Evolutionary conservation across 2,329 filamentous ascomycete genomes (phyloP), one percentile per base, ranked within the genome.

Genomic region (Hymenotorrendiella dingleyae): DNA sequence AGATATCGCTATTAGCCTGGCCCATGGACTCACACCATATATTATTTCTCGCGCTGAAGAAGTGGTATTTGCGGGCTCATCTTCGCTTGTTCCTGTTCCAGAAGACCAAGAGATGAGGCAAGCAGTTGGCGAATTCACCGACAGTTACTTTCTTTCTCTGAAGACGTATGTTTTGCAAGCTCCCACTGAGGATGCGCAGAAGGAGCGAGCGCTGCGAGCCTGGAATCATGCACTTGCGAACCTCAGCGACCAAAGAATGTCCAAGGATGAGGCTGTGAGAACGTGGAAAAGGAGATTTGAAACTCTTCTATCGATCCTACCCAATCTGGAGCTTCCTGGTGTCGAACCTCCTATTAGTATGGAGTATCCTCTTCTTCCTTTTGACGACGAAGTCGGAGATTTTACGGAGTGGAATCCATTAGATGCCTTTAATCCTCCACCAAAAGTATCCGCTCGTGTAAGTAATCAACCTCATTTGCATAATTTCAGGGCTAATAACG

Each of bases 321-420:
- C n/a, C n/a, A n/a, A n/a, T n/a, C n/a, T n/a, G n/a, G 36, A 28
- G 16, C 5, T 28, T 8, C 11, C 24, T 17, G 23, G 16, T 27
- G 12, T 23, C 19, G 36, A 38, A 11, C n/a, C 4, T 14, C n/a
- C 8, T 10, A 4, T 9, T 2, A 28, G 4, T 20, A 10, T 27
- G 36, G 16, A 19, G 3, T 38, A 38, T n/a, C 36, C 36, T 10
- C 4, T 38, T 7, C 17, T 38, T 9, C 36, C 36, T 27, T 38
- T 27, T 17, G 20, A 28, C 2, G 19, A n/a, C 14, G 22, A 26
- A 4, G 12, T 21, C 14, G 22, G 24, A 26, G 20, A 5, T 14
- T 38, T 38, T 38, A 4, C 8, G 9, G 36, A 38, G 20, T 38
- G 36, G 36, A 21, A 38, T 17, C 36, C 36, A 9, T 10, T 38